Evolutionary conservation across 495 filamentous ascomycete genomes (phyloP).

Genomic region (Podospora pseudocomata): DNA sequence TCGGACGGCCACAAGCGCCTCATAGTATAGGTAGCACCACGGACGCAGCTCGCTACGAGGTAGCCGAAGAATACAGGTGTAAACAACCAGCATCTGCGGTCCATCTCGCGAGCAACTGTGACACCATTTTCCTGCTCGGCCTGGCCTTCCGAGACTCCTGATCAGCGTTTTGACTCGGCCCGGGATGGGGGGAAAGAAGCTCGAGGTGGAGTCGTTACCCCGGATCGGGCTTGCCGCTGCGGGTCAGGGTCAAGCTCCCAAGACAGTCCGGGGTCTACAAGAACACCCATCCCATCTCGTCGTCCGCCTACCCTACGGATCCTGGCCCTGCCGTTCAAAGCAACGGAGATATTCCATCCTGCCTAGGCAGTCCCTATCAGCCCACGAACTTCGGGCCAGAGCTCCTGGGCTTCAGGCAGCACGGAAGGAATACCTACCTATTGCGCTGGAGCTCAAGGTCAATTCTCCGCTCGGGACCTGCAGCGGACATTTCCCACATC

Average conservation of each 20-base stretch:
- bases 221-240: slow-evolving; percentile 26
- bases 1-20: not conserved
- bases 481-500: not conserved
- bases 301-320: not conserved
- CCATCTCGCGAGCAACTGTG: slow-evolving; percentile 8
- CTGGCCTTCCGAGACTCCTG: slow-evolving; percentile 33
- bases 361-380: too few relatives aligned
- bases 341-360: not conserved
- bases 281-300: not conserved
- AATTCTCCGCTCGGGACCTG: slow-evolving; percentile 8
- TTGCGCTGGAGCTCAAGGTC: not conserved
- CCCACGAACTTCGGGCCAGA: slow-evolving; percentile 11
- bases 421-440: not conserved
- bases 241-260: slow-evolving; percentile 8
- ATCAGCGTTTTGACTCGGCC: slow-evolving; percentile 31
- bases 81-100: not conserved
- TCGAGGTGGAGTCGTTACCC: slow-evolving; percentile 13
- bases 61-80: not conserved
- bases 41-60: not conserved
- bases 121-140: slow-evolving; percentile 22
- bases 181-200: slow-evolving; percentile 6
- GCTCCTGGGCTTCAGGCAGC: slow-evolving; percentile 8
- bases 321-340: not conserved
- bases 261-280: slow-evolving; percentile 1
- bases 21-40: not conserved